phyloP scores from a whole-genome alignment of 768 basidiomycete genomes.

The Boletus rubroflammeus region DNA sequence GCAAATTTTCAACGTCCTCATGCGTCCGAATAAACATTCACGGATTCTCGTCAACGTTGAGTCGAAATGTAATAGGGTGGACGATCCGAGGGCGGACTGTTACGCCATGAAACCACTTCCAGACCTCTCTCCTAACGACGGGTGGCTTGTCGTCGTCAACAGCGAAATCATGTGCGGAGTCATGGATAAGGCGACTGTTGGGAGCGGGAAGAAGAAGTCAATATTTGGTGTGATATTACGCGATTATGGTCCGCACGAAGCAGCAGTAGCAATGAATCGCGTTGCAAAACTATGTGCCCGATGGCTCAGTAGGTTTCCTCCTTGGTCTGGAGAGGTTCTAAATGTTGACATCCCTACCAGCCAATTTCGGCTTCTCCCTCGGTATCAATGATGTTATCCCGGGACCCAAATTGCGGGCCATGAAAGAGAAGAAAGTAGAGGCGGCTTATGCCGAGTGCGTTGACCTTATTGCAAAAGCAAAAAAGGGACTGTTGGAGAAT shows the following conservation, averaged over 20 bases:
- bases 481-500: conserved; percentile 89
- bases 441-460: conserved; percentile 86
- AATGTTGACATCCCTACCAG: conserved; percentile 41
- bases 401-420: conserved; percentile 70
- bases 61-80: conserved; percentile 88
- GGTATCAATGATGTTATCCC: conserved; percentile 99
- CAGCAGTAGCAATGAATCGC: conserved; percentile 92
- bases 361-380: conserved; percentile 95
- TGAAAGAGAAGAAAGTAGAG: conserved; percentile 85
- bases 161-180: conserved; percentile 99
- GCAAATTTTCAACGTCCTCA: conserved; percentile 95
- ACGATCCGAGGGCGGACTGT: conserved; percentile 66
- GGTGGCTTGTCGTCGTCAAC: conserved; percentile 95
- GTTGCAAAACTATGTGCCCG: conserved; percentile 94
- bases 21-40: conserved; percentile 85
- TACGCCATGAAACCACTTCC: conserved; percentile 62
- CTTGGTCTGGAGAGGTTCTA: not conserved
- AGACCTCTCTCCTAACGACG: conserved; percentile 95
- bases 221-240: conserved; percentile 97
- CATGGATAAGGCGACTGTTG: conserved; percentile 97
- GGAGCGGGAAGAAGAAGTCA: conserved; percentile 98
- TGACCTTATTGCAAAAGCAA: conserved; percentile 83
- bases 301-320: conserved; percentile 67
- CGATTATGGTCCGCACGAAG: conserved; percentile 94
- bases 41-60: conserved; percentile 92